A percentile compares a stretch with the other conserved stretches of the same genome.
phyloP scores from a whole-genome alignment of 2,329 filamentous ascomycete genomes.

The Xylariaceae sp. region DNA sequence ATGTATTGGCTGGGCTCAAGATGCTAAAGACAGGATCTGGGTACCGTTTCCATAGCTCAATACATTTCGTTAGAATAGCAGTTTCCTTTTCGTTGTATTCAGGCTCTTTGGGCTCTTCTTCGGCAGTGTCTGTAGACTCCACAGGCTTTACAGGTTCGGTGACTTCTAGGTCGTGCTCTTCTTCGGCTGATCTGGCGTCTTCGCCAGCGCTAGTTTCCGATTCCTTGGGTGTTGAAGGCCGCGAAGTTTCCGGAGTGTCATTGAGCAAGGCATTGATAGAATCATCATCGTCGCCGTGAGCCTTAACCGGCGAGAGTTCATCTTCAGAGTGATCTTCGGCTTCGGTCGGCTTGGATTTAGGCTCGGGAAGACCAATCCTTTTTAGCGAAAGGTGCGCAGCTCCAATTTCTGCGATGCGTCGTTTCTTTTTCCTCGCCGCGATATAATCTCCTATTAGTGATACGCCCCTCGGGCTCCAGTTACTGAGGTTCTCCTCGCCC shows the following conservation, averaged over 20 bases:
- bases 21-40: constrained; percentile 62
- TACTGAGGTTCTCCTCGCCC: constrained; percentile 83
- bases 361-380: constrained; percentile 59
- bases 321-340: constrained; percentile 47
- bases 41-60: constrained; percentile 69
- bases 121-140: constrained; percentile 9
- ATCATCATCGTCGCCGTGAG: constrained; percentile 51
- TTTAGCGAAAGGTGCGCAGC: constrained; percentile 71
- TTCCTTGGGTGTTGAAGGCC: constrained; percentile 42
- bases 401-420: constrained; percentile 80
- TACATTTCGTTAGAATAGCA: constrained; percentile 58
- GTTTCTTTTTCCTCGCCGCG: constrained; percentile 72
- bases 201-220: constrained; percentile 31
- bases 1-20: constrained; percentile 65
- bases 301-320: constrained; percentile 43
- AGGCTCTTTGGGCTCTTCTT: constrained; percentile 35
- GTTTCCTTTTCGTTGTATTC: constrained; percentile 56
- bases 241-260: constrained; percentile 61
- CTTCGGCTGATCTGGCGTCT: constrained; percentile 29
- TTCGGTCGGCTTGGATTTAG: constrained; percentile 40
- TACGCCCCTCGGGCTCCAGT: constrained; percentile 88
- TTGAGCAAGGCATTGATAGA: constrained; percentile 64
- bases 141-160: constrained; percentile 7
- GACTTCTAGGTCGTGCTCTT: constrained; percentile 6
- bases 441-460: constrained; percentile 91